These are phyloP conservation scores for Fusarium albosuccineum DNA, from an alignment of 2,329 filamentous ascomycete genomes.

Conservation along the genomic window DNA sequence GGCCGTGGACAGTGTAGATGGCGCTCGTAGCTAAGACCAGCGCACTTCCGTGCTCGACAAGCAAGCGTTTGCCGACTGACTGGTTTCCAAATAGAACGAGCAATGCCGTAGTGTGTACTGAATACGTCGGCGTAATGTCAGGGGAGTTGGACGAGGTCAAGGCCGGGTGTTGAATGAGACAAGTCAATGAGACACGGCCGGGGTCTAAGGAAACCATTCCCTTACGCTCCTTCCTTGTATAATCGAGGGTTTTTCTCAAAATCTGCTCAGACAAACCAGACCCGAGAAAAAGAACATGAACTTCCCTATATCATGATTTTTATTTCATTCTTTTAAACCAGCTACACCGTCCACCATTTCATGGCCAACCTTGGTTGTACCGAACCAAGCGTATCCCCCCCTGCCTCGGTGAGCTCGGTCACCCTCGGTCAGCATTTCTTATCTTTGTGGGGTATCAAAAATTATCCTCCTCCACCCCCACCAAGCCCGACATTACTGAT, in stretches of 20 bases:
- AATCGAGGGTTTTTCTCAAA: no score
- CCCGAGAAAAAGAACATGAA: no score
- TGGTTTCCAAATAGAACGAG: no score
- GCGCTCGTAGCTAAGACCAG: background rate
- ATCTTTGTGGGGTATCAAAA: constrained; percentile 47
- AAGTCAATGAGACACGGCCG: background rate
- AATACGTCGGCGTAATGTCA: background rate
- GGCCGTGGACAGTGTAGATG: background rate
- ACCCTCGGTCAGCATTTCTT: constrained; percentile 39
- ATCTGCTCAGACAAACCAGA: no score
- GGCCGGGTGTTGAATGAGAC: background rate
- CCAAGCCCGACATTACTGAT: constrained; percentile 32
- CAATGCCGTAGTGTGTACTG: no score
- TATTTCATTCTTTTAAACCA: background rate
- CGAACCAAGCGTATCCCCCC: background rate
- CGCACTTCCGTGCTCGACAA: no score
- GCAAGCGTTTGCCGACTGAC: no score
- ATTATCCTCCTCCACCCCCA: constrained; percentile 42
- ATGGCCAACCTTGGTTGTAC: background rate
- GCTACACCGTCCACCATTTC: no score
- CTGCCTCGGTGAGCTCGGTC: constrained; percentile 40
- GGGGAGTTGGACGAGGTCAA: background rate
- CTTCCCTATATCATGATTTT: no score
- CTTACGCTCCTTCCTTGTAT: no score
- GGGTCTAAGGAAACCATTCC: constrained; percentile 3